Evolutionary conservation across 306 rosid species (phyloP), one percentile per base, ranked within the genome.

Genomic region (Gleditsia sinensis): DNA sequence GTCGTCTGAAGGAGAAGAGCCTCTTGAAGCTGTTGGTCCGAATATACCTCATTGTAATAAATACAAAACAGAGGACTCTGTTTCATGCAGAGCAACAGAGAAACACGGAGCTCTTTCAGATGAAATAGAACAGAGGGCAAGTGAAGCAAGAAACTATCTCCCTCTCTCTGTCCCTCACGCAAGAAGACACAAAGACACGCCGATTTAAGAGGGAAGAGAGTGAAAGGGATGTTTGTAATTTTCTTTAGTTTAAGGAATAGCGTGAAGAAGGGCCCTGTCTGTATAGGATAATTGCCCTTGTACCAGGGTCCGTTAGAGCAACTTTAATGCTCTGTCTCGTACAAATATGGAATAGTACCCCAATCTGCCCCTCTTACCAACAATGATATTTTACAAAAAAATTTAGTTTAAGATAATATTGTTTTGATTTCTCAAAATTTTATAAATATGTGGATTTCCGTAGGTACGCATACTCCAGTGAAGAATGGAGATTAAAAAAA

Each of bases 1-100:
- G 82, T 65, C 90, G 81, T 81, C 77, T 89, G 16, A 87, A 83
- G 9, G 97, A 87, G 84, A 95, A 95, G 57, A 95, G 86, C 75
- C 97, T 78, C 85, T 78, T 94, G 76, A 90, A 72, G 81, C 96
- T 90, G 80, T 63, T 74, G 66, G 84, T 77, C 13, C 91, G 75
- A 20, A 88, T 88, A 88, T 87, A 87, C 76, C 74, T 95, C 99
- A 95, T 95, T 60, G 71, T 40, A 48, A 28, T 16, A 33, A 74
- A 37, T 20, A 71, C 8, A 13, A 19, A 78, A 76, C 76, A 74
- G 82, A 69, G 81, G 36, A 46, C 80, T 76, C 83, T 79, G 89
- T 81, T 75, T 90, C 83, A 85, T 77, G 79, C 83, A 72, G 81
- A 83, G 49, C n/a, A 53, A 43, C 1, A 66, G 53, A 46, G 37